phyloP scores from a whole-genome alignment of 495 filamentous ascomycete species.

The Pyrenopolyporus hunteri region DNA sequence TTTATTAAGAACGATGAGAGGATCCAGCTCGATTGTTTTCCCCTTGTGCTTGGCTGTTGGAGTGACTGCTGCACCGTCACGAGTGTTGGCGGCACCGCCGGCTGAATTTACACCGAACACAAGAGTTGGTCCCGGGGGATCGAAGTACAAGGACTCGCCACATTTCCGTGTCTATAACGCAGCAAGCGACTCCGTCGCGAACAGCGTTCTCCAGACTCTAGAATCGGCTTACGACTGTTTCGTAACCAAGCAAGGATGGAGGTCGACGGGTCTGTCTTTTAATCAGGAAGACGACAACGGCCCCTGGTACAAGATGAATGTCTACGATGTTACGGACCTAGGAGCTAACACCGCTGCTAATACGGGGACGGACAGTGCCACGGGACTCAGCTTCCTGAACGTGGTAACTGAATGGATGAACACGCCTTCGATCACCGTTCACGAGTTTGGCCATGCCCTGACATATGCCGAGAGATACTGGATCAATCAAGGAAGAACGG shows the following conservation, averaged over 20 bases:
- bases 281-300: constrained; percentile 44
- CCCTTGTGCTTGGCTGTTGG: constrained; percentile 16
- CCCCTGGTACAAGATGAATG: constrained; percentile 53
- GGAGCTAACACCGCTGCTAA: constrained; percentile 50
- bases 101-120: constrained; percentile 50
- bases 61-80: constrained; percentile 17
- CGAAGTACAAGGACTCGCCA: constrained; percentile 48
- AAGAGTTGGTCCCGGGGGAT: constrained; percentile 46
- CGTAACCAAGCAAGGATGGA: constrained; percentile 49
- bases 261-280: constrained; percentile 49
- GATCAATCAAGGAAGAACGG: constrained; percentile 51
- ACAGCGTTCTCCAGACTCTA: constrained; percentile 42
- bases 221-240: constrained; percentile 55
- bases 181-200: constrained; percentile 35
- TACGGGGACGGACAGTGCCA: constrained; percentile 42
- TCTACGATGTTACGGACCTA: constrained; percentile 47
- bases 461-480: constrained; percentile 50
- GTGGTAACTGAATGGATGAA: constrained; percentile 49
- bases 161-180: constrained; percentile 53
- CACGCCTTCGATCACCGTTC: constrained; percentile 47
- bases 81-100: constrained; percentile 32
- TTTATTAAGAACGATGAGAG: constrained; percentile 6
- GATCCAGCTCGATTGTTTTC: constrained; percentile 6
- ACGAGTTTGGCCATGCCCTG: constrained; percentile 55
- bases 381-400: constrained; percentile 49